Evolutionary conservation across 257 asterid genomes (phyloP).

Genomic region (Jacaranda copaia): DNA sequence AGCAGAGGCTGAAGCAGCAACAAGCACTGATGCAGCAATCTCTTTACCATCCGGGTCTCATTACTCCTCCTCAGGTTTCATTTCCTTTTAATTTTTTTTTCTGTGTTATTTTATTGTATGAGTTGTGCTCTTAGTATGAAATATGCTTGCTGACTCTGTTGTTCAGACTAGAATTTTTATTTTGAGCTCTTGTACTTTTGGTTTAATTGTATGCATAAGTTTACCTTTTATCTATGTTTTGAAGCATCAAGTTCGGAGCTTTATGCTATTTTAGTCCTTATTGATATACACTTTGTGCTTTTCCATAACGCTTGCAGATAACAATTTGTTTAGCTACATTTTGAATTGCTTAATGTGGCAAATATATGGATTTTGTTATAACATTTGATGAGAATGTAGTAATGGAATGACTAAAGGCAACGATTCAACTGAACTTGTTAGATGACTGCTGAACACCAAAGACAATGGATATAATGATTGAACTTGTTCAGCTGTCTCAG

Average conservation of each 20-base stretch:
- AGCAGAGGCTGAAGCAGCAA: constrained; percentile 76
- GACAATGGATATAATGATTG: neutral
- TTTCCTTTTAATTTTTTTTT: neutral
- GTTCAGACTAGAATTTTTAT: neutral
- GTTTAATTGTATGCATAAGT: constrained; percentile 1
- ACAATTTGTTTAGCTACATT: neutral
- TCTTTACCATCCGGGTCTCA: constrained; percentile 76
- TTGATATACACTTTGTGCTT: constrained; percentile 3
- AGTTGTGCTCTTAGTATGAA: neutral
- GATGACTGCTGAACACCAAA: neutral
- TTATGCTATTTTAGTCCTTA: constrained; percentile 9
- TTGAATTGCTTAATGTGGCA: neutral
- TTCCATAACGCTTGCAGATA: constrained; percentile 22
- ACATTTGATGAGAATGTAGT: neutral
- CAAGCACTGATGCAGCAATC: constrained; percentile 87
- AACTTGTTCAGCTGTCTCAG: constrained; percentile 7
- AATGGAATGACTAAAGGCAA: constrained; percentile 1
- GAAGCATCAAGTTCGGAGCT: constrained; percentile 6
- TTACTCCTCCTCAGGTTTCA: constrained; percentile 77
- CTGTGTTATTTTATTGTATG: neutral
- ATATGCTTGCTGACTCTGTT: constrained; percentile 1
- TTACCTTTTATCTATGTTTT: neutral
- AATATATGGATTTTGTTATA: neutral
- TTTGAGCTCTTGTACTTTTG: neutral
- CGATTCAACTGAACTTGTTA: neutral